phyloP scores from a whole-genome alignment of 2,329 filamentous ascomycete species.

The Neofusicoccum laricinum region DNA sequence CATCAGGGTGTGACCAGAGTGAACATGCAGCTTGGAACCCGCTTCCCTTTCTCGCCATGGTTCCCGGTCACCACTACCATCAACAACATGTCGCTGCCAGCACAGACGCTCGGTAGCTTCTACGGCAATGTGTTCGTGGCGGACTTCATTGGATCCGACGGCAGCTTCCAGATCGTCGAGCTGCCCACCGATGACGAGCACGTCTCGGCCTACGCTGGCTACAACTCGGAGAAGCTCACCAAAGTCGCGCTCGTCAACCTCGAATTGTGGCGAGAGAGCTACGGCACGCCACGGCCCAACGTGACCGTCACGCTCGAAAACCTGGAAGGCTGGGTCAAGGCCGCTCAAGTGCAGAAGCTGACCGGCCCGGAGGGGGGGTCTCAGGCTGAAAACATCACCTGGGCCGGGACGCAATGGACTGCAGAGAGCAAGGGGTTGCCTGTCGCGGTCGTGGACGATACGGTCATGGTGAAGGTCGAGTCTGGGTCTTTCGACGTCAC shows the following conservation, averaged over 20 bases:
- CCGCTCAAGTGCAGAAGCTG: neutral
- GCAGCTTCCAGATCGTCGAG: neutral
- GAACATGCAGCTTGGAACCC: slow-evolving; percentile 11
- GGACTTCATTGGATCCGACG: neutral
- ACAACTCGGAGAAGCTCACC: neutral
- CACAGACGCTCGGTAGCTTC: slow-evolving; percentile 12
- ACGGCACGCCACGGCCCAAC: neutral
- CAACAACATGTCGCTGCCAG: neutral
- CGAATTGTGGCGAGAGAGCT: neutral
- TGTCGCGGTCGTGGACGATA: neutral
- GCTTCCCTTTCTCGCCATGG: slow-evolving; percentile 7
- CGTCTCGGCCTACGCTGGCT: neutral
- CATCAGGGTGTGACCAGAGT: neutral
- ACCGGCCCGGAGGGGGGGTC: neutral
- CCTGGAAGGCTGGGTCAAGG: neutral
- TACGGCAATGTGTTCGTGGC: slow-evolving; percentile 10
- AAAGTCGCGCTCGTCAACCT: slow-evolving; percentile 4
- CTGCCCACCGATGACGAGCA: neutral
- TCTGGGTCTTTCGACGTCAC: neutral
- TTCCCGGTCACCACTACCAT: neutral
- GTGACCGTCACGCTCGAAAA: neutral
- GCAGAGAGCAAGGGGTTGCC: slow-evolving; percentile 5
- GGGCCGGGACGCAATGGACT: slow-evolving; percentile 8
- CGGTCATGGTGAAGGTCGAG: neutral
- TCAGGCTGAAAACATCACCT: neutral